Evolutionary conservation across 176 grass and related monocot species (phyloP), one percentile per base, ranked within the genome.

Genomic region (Avena eriantha): DNA sequence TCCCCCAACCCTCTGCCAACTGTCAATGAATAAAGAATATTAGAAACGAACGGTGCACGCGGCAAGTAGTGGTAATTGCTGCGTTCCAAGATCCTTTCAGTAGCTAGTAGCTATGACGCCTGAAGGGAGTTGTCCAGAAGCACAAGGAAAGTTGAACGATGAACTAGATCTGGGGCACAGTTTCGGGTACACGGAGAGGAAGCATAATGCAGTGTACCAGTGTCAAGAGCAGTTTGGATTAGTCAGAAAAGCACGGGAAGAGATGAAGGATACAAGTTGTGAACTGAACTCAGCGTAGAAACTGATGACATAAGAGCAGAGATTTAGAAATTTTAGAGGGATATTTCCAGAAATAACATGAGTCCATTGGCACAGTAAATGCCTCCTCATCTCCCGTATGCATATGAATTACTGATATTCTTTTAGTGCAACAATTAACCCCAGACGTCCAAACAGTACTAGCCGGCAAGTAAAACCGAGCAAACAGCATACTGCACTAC

Each of bases 11-110:
- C 76, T 39, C 50, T 85, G 41, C 13, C 22, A 74, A 70, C 39
- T 85, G 39, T 8, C 13, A 29, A 82, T 4, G 58, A 69, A 70
- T 80, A 60, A 36, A 45, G 50, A 76, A 84, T 79, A 79, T 57
- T 68, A 86, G 49, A 79, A 78, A 36, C 51, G 10, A 49, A 22
- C 26, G 47, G 18, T 69, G 51, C 68, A 81, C 8, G 9, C 13
- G 26, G 21, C 57, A 64, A 76, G 21, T 82, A 75, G 49, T 43
- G 50, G 48, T 75, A 82, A 50, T 31, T 50, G 36, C 35, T 17
- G 61, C 49, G 16, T 59, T 57, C 4, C 0, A 12, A 26, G 55
- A 43, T 31, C 26, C 53, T 51, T 10, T 39, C 31, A 18, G 29
- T 78, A 31, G 35, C 2, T 55, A 46, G 36, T 39, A 39, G 36